Percentiles rank a stretch among this genome's conserved stretches.
phyloP scores from a whole-genome alignment of 2,329 filamentous ascomycete genomes.

The Aspergillus sp. region DNA sequence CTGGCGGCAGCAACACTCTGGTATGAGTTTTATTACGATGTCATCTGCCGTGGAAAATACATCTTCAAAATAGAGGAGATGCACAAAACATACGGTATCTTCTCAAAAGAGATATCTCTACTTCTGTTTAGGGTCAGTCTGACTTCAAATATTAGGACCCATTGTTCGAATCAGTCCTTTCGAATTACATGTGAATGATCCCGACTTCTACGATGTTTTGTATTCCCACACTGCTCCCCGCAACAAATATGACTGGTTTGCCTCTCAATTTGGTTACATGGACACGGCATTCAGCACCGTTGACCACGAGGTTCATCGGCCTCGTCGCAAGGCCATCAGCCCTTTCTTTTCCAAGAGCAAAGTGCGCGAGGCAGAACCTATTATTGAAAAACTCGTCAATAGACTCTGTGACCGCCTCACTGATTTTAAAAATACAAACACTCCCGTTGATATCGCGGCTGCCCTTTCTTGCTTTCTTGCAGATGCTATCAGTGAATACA shows the following conservation, averaged over 20 bases:
- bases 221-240: constrained; percentile 17
- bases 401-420: constrained; percentile 22
- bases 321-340: constrained; percentile 36
- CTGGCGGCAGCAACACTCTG: constrained; percentile 4
- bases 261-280: constrained; percentile 19
- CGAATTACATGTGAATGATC: constrained; percentile 34
- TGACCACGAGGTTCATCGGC: constrained; percentile 37
- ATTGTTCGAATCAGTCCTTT: constrained; percentile 34
- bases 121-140: neutral
- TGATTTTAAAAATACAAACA: constrained; percentile 6
- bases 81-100: neutral
- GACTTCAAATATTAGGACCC: constrained; percentile 17
- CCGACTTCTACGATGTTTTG: constrained; percentile 29
- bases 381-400: constrained; percentile 31
- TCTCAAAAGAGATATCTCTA: neutral
- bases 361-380: constrained; percentile 31
- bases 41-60: neutral
- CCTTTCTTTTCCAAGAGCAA: constrained; percentile 43
- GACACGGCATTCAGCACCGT: constrained; percentile 26
- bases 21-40: constrained; percentile 11
- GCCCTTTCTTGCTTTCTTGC: constrained; percentile 25
- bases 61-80: neutral
- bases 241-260: constrained; percentile 14
- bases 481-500: constrained; percentile 37
- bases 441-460: constrained; percentile 16